These are phyloP conservation scores for Pyrenophora teres DNA, from an alignment of 2,329 filamentous ascomycete species.

Conservation along the genomic window DNA sequence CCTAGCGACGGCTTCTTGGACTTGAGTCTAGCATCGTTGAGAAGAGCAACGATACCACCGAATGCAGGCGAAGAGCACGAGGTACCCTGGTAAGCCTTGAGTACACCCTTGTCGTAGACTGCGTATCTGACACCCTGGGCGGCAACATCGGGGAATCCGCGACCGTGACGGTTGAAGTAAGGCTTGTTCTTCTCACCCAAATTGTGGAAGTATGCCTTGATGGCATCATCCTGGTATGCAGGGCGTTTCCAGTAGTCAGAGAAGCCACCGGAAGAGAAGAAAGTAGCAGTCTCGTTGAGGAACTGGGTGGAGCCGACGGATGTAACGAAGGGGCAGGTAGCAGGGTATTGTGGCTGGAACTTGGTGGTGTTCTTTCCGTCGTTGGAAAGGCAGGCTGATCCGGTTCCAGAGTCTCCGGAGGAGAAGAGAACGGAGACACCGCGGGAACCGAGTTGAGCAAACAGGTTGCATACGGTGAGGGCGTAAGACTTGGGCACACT, in stretches of 20 bases:
- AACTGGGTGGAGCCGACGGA: conserved; percentile 65
- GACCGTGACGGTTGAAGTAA: conserved; percentile 59
- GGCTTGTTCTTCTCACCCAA: conserved; percentile 51
- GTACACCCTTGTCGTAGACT: conserved; percentile 48
- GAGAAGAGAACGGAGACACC: conserved; percentile 67
- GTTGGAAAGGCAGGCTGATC: conserved; percentile 59
- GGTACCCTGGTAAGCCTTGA: conserved; percentile 48
- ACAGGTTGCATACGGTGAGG: conserved; percentile 64
- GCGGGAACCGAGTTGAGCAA: conserved; percentile 66
- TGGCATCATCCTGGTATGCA: conserved; percentile 53
- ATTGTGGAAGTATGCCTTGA: conserved; percentile 52
- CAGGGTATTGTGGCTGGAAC: conserved; percentile 67
- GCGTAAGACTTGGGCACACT: conserved; percentile 65
- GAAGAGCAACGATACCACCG: conserved; percentile 61
- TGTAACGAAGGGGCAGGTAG: conserved; percentile 70
- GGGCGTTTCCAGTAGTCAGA: conserved; percentile 55
- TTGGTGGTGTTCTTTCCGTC: conserved; percentile 61
- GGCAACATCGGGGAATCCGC: conserved; percentile 67
- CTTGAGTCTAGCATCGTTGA: conserved; percentile 64
- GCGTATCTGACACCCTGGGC: conserved; percentile 55
- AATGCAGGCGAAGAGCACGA: conserved; percentile 63
- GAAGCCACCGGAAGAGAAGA: conserved; percentile 59
- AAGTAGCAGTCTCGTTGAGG: conserved; percentile 48
- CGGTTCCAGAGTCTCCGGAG: conserved; percentile 65
- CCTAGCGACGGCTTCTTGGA: conserved; percentile 58